phyloP scores from a whole-genome alignment of 805 yeast species.

The Saccharomycopsis sp. region DNA sequence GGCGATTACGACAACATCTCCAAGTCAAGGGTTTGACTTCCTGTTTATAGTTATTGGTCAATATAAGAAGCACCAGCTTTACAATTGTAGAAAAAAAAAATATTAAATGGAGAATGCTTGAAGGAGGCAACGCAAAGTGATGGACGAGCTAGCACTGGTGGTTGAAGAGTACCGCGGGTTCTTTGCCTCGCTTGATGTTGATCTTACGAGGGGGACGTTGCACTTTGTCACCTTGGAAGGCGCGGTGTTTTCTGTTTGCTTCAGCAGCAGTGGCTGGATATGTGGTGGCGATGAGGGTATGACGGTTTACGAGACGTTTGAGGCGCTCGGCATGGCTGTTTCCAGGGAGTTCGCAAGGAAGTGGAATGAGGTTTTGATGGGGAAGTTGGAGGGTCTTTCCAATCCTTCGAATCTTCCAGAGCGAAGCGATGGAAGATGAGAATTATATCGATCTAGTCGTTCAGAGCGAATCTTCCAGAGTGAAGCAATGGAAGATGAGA shows the following conservation, averaged over 20 bases:
- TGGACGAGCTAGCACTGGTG: neutral
- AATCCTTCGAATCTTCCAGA: neutral
- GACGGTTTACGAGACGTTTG: slow-evolving; percentile 12
- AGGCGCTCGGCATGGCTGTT: slow-evolving; percentile 10
- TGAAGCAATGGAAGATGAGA: too few relatives aligned
- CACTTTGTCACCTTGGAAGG: too few relatives aligned
- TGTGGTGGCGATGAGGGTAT: too few relatives aligned
- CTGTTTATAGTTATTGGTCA: too few relatives aligned
- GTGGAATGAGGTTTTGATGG: slow-evolving; percentile 7
- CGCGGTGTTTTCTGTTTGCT: neutral
- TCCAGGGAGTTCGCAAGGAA: slow-evolving; percentile 3
- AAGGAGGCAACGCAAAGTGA: too few relatives aligned
- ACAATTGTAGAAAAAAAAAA: too few relatives aligned
- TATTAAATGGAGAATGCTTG: too few relatives aligned
- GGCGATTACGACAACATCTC: slow-evolving; percentile 51
- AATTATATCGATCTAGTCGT: too few relatives aligned
- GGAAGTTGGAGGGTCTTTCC: neutral
- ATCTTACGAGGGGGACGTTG: too few relatives aligned
- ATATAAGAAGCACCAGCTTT: neutral
- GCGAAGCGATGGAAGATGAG: neutral
- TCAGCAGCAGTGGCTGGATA: neutral
- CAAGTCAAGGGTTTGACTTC: too few relatives aligned
- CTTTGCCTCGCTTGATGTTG: neutral
- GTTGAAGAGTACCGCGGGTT: slow-evolving; percentile 2
- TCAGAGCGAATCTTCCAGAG: too few relatives aligned